Evolutionary conservation across 2,329 filamentous ascomycete genomes (phyloP).

Genomic region (Shiraia bambusicola): DNA sequence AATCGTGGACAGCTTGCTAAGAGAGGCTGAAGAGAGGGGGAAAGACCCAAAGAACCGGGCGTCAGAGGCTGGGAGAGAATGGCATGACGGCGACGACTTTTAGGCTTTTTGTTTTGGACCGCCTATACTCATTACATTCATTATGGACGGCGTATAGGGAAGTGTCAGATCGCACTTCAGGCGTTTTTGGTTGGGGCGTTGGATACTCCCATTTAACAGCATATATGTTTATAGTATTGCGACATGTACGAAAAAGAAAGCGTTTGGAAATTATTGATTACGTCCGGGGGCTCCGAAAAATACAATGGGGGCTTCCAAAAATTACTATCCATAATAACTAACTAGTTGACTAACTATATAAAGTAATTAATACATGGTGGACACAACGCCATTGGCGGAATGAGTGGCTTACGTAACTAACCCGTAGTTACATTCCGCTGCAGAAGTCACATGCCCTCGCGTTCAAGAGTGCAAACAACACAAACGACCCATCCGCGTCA

Average conservation of each 20-base stretch:
- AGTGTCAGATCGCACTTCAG: too few relatives aligned
- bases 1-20: conserved; percentile 46
- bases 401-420: conserved; percentile 14
- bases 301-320: too few relatives aligned
- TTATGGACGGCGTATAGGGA: not conserved
- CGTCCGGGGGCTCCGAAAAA: too few relatives aligned
- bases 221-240: not conserved
- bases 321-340: too few relatives aligned
- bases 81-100: conserved; percentile 59
- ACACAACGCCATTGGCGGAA: not conserved
- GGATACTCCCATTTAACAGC: too few relatives aligned
- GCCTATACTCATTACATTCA: not conserved
- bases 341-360: too few relatives aligned
- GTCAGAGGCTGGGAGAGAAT: conserved; percentile 54
- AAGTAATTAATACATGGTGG: not conserved
- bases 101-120: too few relatives aligned
- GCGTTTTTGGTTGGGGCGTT: too few relatives aligned
- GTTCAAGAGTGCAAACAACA: conserved; percentile 32
- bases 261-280: not conserved
- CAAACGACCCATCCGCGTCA: conserved; percentile 24
- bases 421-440: not conserved
- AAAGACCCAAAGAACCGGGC: conserved; percentile 55
- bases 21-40: conserved; percentile 53
- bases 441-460: conserved; percentile 14
- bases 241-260: not conserved